phyloP scores from a whole-genome alignment of 2,329 filamentous ascomycete genomes.

The Pleurostoma richardsiae region DNA sequence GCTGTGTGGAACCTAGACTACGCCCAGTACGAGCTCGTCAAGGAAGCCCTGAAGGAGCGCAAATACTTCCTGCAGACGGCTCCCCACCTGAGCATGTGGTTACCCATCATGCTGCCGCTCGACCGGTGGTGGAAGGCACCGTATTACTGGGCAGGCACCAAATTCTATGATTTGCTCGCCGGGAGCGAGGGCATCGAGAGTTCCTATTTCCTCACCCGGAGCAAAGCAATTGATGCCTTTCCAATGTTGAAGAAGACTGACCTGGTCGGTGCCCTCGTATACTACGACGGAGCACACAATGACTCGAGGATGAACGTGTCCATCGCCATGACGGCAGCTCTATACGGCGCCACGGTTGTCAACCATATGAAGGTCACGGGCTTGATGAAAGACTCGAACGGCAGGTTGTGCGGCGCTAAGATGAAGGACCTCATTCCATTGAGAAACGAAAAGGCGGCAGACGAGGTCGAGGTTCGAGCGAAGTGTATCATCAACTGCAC shows the following conservation, averaged over 20 bases:
- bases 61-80: constrained; percentile 81
- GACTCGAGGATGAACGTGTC: constrained; percentile 86
- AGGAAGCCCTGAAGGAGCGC: constrained; percentile 75
- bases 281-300: constrained; percentile 85
- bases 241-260: constrained; percentile 72
- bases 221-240: constrained; percentile 71
- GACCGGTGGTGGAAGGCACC: constrained; percentile 81
- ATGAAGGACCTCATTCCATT: constrained; percentile 59
- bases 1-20: constrained; percentile 83
- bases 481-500: constrained; percentile 83
- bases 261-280: constrained; percentile 73
- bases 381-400: constrained; percentile 65
- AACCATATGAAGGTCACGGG: constrained; percentile 77
- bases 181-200: constrained; percentile 78
- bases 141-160: constrained; percentile 66
- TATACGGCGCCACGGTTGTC: constrained; percentile 75
- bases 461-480: constrained; percentile 66
- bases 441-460: constrained; percentile 45
- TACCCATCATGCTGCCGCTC: constrained; percentile 79
- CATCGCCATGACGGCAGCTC: constrained; percentile 71
- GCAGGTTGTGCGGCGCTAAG: constrained; percentile 64
- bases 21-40: constrained; percentile 74
- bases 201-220: constrained; percentile 75
- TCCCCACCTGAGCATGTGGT: constrained; percentile 73
- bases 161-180: constrained; percentile 76